A percentile compares a stretch with the other conserved stretches of the same genome.
Conservation (phyloP, 257 asterid genomes). For the Verbascum thapsus region DNA sequence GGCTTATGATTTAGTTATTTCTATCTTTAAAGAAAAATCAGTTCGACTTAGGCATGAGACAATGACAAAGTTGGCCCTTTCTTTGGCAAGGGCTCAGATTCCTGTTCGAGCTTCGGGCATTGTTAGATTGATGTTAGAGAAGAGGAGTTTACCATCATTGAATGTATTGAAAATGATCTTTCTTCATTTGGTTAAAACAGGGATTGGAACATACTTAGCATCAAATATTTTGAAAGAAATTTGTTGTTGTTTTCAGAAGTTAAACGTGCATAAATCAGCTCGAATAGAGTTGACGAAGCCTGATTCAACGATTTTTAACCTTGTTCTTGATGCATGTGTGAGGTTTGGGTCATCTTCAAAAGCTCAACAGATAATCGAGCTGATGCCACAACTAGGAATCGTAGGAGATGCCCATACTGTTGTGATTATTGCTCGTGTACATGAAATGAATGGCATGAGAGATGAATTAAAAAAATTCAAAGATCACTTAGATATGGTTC, state of each 20-base stretch:
- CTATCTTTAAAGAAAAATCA: conserved; percentile 55
- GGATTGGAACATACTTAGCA: conserved; percentile 57
- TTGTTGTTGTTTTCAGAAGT: conserved; percentile 37
- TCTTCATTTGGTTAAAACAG: conserved; percentile 77
- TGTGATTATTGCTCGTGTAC: conserved; percentile 56
- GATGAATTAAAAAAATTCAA: conserved; percentile 77
- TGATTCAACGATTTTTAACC: conserved; percentile 62
- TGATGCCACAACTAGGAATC: conserved; percentile 71
- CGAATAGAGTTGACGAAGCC: conserved; percentile 46
- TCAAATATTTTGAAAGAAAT: conserved; percentile 72
- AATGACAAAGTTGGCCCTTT: conserved; percentile 60
- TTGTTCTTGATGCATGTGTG: conserved; percentile 79
- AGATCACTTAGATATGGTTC: conserved; percentile 48
- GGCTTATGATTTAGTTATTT: conserved; percentile 60
- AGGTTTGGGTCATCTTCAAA: conserved; percentile 63
- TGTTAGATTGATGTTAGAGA: conserved; percentile 61
- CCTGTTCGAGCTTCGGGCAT: conserved; percentile 54
- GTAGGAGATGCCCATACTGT: conserved; percentile 73
- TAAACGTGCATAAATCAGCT: conserved; percentile 38
- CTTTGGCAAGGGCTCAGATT: conserved; percentile 79
- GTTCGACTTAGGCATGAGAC: conserved; percentile 45
- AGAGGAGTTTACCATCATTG: conserved; percentile 48
- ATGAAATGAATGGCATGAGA: conserved; percentile 69
- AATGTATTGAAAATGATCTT: conserved; percentile 50
- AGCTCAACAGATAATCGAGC: conserved; percentile 69